These are phyloP conservation scores for Venturia nashicola DNA, from an alignment of 2,329 filamentous ascomycete species.

Conservation along the genomic window DNA sequence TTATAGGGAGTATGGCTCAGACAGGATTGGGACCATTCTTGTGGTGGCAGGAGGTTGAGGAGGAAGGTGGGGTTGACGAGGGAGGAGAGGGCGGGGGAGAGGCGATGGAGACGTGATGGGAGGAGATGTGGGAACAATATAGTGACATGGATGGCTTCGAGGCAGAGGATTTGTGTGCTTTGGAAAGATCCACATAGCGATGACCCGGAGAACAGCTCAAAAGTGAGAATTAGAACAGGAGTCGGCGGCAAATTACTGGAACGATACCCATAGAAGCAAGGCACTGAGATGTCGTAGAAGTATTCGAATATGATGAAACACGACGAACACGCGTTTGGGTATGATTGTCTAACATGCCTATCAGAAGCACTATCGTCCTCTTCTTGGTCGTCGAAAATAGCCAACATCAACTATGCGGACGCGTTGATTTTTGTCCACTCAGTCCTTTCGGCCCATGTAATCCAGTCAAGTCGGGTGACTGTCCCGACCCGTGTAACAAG, in stretches of 20 bases:
- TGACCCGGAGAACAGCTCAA: background rate
- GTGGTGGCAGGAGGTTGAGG: conserved; percentile 31
- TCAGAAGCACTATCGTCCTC: background rate
- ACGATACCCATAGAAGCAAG: background rate
- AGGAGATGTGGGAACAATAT: too few relatives aligned
- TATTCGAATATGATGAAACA: background rate
- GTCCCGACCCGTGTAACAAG: background rate
- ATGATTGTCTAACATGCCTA: background rate
- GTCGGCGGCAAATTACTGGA: background rate
- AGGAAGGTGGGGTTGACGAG: conserved; percentile 1
- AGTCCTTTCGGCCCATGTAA: background rate
- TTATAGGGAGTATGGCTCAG: conserved; percentile 34
- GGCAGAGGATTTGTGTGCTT: background rate
- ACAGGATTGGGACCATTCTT: conserved; percentile 34
- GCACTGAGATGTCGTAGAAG: background rate
- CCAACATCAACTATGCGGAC: background rate
- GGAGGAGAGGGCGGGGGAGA: background rate
- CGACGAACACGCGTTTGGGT: background rate
- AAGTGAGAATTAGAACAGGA: background rate
- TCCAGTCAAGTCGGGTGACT: background rate
- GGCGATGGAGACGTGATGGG: background rate
- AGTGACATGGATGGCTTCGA: background rate
- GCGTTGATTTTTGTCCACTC: background rate
- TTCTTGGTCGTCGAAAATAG: background rate
- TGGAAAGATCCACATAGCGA: background rate